Evolutionary conservation across 2,329 filamentous ascomycete genomes (phyloP), one percentile per base, ranked within the genome.

Genomic region (Sphaerulina musiva): DNA sequence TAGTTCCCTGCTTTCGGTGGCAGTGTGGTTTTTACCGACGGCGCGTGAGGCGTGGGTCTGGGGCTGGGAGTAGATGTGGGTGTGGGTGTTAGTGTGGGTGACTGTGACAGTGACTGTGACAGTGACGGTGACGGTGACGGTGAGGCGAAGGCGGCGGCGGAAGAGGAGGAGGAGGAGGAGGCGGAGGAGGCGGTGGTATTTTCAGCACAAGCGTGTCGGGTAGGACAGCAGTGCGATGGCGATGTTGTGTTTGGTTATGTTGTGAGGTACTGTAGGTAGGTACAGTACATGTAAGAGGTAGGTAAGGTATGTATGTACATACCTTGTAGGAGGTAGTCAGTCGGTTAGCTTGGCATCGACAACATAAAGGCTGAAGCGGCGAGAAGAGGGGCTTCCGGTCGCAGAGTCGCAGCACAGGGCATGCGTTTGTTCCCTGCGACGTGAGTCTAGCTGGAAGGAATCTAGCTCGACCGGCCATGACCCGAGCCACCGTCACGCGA

Each of bases 1-100:
- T 48, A 48, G 46, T 40, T 12, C 20, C 46, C 46, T 39, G 46
- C 39, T 48, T 48, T 34, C 20, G 17, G 32, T 32, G 45, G 36
- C 32, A 20, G 45, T 20, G 45, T 17, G 12, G 45, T 23, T 4
- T 6, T 4, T 6, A 29, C 26, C 26, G 26, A 29, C 26, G 26
- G 26, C 26, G 26, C 26, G 26, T 29, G 26, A 29, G 26, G 26
- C 6, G 26, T 29, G 26, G 26, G 26, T 29, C 26, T 29, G 26
- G 26, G 6, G 6, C 5, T 29, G 26, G 45, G 31, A 20, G 32
- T 6, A 20, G 11, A 31, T 4, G 9, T 47, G 45, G 31, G 23
- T 29, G 45, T 20, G 29, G 32, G 45, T 34, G 31, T 17, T 5
- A 14, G 34, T 38, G 34, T 8, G 5, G 34, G 34, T 36, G 34